Percentiles rank a stretch among this genome's conserved stretches.
phyloP scores from a whole-genome alignment of 2,329 filamentous ascomycete species.

The Tolypocladium cylindrosporum region DNA sequence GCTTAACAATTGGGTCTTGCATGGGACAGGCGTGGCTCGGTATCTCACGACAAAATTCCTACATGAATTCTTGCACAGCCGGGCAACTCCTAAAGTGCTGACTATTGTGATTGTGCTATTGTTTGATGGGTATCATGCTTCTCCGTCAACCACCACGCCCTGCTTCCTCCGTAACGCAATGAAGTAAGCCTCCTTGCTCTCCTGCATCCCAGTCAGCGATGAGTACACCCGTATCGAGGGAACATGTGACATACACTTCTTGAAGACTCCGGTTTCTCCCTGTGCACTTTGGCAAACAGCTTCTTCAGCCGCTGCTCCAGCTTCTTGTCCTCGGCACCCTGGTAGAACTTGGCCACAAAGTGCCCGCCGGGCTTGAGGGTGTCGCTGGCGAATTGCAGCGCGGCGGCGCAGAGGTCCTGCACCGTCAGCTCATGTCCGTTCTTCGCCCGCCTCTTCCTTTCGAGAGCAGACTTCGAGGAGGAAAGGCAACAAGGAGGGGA shows the following conservation, averaged over 20 bases:
- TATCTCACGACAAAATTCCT: constrained; percentile 27
- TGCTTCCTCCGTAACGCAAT: constrained; percentile 63
- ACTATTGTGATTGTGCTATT: not conserved
- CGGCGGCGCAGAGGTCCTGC: constrained; percentile 82
- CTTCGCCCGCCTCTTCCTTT: not conserved
- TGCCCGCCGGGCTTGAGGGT: constrained; percentile 75
- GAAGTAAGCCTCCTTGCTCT: constrained; percentile 69
- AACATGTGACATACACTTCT: constrained; percentile 53
- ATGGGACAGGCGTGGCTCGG: constrained; percentile 38
- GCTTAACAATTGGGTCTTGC: constrained; percentile 25
- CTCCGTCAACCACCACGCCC: constrained; percentile 17
- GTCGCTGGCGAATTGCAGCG: constrained; percentile 75
- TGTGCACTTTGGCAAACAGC: constrained; percentile 69
- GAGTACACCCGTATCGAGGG: not conserved
- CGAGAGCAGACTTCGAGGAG: not conserved
- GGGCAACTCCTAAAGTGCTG: not conserved
- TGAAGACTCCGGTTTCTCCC: constrained; percentile 88
- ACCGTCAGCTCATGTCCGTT: not conserved
- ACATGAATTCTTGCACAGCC: constrained; percentile 16
- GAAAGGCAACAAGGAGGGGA: not conserved
- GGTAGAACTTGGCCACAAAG: constrained; percentile 97
- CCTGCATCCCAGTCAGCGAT: constrained; percentile 12
- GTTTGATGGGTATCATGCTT: not conserved
- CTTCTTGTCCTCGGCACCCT: constrained; percentile 74
- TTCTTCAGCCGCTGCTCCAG: constrained; percentile 65